Evolutionary conservation across 2,329 filamentous ascomycete genomes (phyloP).

Genomic region (Ophiostoma ulmi): DNA sequence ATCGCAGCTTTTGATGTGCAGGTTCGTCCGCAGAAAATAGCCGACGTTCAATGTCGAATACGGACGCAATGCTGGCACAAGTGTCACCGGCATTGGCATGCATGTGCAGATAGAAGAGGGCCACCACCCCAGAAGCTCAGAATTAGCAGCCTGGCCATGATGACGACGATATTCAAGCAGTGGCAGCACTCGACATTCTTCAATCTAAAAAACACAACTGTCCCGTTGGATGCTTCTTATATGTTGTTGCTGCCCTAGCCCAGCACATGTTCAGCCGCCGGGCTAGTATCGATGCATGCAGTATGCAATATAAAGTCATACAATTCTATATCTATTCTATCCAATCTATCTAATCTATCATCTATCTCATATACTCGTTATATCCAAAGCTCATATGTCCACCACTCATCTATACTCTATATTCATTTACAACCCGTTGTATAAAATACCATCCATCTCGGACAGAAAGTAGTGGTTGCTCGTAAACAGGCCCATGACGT

Average conservation of each 20-base stretch:
- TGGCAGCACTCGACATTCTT: no score
- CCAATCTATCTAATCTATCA: neutral
- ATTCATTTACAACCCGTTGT: slow-evolving; percentile 7
- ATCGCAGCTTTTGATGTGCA: no score
- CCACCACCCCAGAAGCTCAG: no score
- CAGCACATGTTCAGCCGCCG: neutral
- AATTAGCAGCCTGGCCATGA: no score
- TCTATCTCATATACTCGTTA: neutral
- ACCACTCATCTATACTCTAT: neutral
- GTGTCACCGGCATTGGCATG: neutral
- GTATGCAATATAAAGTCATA: neutral
- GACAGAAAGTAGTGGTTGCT: slow-evolving; percentile 23
- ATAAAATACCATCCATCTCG: slow-evolving; percentile 24
- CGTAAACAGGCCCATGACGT: slow-evolving; percentile 26
- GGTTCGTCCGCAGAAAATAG: neutral
- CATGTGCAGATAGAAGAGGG: neutral
- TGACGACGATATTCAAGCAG: no score
- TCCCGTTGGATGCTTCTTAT: no score
- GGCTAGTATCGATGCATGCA: neutral
- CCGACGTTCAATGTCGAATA: neutral
- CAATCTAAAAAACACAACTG: no score
- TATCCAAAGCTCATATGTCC: neutral
- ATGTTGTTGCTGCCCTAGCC: neutral
- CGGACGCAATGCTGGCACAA: neutral
- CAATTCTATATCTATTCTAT: neutral